phyloP scores from a whole-genome alignment of 306 rosid genomes.

The Trifolium dubium region DNA sequence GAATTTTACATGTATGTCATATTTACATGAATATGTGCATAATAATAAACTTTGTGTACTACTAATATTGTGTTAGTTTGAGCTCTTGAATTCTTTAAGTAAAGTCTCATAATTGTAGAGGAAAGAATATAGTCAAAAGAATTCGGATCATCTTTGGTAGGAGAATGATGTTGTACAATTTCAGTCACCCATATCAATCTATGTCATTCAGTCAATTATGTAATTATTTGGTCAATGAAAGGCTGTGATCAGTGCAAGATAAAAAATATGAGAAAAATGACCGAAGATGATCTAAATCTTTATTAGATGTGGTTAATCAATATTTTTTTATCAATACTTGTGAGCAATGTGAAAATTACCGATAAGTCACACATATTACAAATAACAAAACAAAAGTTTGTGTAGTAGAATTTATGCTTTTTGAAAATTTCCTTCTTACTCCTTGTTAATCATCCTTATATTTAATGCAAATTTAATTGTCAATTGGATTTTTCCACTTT shows the following conservation, averaged over 20 bases:
- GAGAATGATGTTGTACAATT: too few relatives aligned
- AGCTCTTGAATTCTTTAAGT: not conserved
- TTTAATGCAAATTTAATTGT: conserved; percentile 15
- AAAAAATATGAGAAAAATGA: too few relatives aligned
- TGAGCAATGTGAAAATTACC: not conserved
- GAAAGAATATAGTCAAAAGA: not conserved
- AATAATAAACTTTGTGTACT: not conserved
- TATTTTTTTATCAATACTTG: not conserved
- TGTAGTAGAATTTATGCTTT: not conserved
- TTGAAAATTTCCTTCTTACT: not conserved
- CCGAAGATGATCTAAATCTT: not conserved
- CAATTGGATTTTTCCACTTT: conserved; percentile 8
- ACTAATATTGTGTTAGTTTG: not conserved
- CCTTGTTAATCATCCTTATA: not conserved
- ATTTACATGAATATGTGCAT: conserved; percentile 11
- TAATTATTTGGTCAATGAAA: too few relatives aligned
- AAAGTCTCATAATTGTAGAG: not conserved
- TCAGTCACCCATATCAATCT: too few relatives aligned
- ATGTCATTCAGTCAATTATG: too few relatives aligned
- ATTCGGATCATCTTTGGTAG: too few relatives aligned
- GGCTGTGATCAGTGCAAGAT: too few relatives aligned
- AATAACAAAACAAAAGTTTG: not conserved
- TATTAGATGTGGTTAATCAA: not conserved
- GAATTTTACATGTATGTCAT: conserved; percentile 20
- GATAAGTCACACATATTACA: not conserved